Evolutionary conservation across 1,284 basidiomycete genomes (phyloP).

Genomic region (Cryptococcus sp.): DNA sequence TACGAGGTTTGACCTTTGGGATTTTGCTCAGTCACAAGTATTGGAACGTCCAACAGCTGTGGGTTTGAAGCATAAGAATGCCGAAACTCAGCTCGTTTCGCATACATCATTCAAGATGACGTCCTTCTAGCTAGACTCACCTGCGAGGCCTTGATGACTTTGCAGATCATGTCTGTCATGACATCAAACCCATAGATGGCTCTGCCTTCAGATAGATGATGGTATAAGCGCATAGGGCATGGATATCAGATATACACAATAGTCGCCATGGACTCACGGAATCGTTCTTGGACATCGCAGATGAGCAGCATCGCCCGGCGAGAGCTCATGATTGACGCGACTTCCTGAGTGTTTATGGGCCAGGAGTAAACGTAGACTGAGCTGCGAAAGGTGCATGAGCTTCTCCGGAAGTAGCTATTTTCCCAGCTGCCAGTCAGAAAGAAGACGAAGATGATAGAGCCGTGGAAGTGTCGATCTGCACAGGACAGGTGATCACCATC

Average conservation of each 20-base stretch:
- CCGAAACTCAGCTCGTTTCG: too few relatives aligned
- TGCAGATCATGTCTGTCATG: slow-evolving; percentile 64
- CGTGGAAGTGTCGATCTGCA: too few relatives aligned
- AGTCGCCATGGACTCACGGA: slow-evolving; percentile 56
- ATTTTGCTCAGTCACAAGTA: slow-evolving; percentile 80
- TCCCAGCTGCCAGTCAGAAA: too few relatives aligned
- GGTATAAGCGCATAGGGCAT: too few relatives aligned
- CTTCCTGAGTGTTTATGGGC: too few relatives aligned
- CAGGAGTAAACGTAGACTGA: too few relatives aligned
- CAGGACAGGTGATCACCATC: too few relatives aligned
- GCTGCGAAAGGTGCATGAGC: too few relatives aligned
- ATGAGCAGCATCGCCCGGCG: slow-evolving; percentile 63
- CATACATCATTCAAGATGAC: neutral
- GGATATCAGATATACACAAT: neutral
- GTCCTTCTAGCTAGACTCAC: slow-evolving; percentile 44
- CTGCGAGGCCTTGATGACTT: slow-evolving; percentile 73
- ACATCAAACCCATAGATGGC: slow-evolving; percentile 66
- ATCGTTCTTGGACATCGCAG: slow-evolving; percentile 74
- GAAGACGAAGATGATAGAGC: too few relatives aligned
- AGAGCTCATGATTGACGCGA: neutral
- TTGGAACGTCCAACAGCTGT: slow-evolving; percentile 48
- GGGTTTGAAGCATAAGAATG: too few relatives aligned
- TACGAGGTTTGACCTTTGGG: slow-evolving; percentile 58
- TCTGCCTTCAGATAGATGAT: slow-evolving; percentile 16
- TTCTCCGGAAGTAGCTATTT: too few relatives aligned